Evolutionary conservation across 225 moss, liverwort and hornwort species (phyloP).

Genomic region (Antitrichia curtipendula): DNA sequence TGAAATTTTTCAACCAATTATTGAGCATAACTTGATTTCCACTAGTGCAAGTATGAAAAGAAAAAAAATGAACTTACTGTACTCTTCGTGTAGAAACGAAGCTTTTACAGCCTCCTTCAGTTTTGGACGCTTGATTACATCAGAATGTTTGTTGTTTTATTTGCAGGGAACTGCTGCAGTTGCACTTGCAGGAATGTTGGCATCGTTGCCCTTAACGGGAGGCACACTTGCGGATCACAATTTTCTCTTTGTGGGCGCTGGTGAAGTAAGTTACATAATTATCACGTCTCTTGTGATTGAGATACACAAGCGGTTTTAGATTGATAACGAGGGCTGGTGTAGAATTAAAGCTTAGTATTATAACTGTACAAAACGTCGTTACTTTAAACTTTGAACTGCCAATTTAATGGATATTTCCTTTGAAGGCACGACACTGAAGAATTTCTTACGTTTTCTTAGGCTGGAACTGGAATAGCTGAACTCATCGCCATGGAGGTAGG

Average conservation of each 20-base stretch:
- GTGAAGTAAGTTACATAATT: constrained; percentile 38
- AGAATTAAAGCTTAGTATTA: not conserved
- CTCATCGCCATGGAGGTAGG: constrained; percentile 52
- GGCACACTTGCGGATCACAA: constrained; percentile 72
- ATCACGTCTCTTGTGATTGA: not conserved
- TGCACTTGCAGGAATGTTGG: constrained; percentile 67
- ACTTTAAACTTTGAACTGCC: not conserved
- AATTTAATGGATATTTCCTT: not conserved
- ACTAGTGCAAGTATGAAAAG: not conserved
- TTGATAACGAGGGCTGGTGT: not conserved
- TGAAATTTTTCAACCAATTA: not conserved
- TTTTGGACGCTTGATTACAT: not conserved
- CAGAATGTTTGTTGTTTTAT: not conserved
- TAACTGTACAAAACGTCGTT: not conserved
- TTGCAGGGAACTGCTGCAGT: constrained; percentile 74
- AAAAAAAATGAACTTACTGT: not conserved
- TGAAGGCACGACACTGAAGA: not conserved
- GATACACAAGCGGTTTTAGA: not conserved
- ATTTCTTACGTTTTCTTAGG: constrained; percentile 9
- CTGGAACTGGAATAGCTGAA: constrained; percentile 81
- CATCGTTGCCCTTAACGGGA: constrained; percentile 56
- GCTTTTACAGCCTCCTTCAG: not conserved
- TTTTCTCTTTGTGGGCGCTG: constrained; percentile 66
- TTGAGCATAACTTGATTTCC: not conserved
- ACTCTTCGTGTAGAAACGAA: not conserved